Evolutionary conservation across 208 protist species (phyloP), one percentile per base, ranked within the genome.

Genomic region (Leishmania tarentolae): DNA sequence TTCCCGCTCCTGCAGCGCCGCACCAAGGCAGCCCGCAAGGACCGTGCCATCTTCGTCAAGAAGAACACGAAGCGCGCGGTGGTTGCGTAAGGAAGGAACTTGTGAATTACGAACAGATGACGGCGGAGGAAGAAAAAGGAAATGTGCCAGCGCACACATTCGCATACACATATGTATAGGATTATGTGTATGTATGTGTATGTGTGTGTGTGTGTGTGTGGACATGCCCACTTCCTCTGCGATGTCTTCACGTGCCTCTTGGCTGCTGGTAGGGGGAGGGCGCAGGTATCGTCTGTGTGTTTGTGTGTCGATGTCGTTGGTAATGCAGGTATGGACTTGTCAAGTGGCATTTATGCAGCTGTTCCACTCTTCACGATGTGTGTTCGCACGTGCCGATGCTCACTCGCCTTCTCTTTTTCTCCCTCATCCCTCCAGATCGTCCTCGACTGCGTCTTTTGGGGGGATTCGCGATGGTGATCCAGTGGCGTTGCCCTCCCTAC

Each of bases 1-100:
- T 99, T 99, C 97, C 98, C 98, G 75, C 93, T 99, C 74, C 96
- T 99, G 83, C 93, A 98, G 90, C 91, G 96, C 83, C 86, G 94
- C 86, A 63, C 61, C 71, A 92, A 94, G 90, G 86, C 90, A 59
- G 86, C 86, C 83, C 91, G 91, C 90, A 93, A 93, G 87, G 91
- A 97, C 73, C 92, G 92, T 70, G 93, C 91, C 73, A 88, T 93
- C 83, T 88, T 97, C 86, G 86, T 91, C 85, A 95, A 94, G 90
- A 96, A 94, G 92, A 84, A 85, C 89, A 91, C 90, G 82, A 94
- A 93, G 85, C 92, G 92, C 89, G 89, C 91, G 68, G 83, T 96
- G 65, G 92, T 96, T 80, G 83, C 83, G 71, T 95, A 90, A 90
- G 82, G 50, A 17, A 61, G 28, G 40, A 5, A 3, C 44, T 53